Evolutionary conservation across 805 yeast species (phyloP).

Genomic region (Wickerhamomyces chaumierensis): DNA sequence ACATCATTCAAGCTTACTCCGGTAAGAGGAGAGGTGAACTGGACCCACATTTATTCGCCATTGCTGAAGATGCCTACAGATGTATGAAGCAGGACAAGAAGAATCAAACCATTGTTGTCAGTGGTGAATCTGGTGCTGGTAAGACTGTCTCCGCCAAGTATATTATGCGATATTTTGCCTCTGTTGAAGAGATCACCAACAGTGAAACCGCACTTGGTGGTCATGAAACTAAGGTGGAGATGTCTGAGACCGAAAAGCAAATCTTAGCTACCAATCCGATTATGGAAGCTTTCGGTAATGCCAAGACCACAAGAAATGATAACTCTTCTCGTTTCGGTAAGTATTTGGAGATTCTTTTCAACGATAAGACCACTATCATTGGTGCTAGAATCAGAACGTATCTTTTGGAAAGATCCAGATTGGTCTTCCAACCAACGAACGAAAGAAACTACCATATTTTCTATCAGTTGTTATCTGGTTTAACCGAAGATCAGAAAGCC

Average conservation of each 20-base stretch:
- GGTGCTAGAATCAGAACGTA: slow-evolving; percentile 95
- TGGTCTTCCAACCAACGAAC: slow-evolving; percentile 82
- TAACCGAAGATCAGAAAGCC: slow-evolving; percentile 38
- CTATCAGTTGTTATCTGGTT: slow-evolving; percentile 78
- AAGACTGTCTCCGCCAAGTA: slow-evolving; percentile 95
- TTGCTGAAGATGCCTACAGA: slow-evolving; percentile 94
- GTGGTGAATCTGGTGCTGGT: slow-evolving; percentile 99
- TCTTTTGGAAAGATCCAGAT: slow-evolving; percentile 82
- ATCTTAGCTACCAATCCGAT: slow-evolving; percentile 94
- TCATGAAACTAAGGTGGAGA: slow-evolving; percentile 37
- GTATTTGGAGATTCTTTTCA: slow-evolving; percentile 83
- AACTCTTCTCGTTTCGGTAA: slow-evolving; percentile 97
- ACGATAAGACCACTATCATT: slow-evolving; percentile 61
- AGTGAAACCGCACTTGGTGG: slow-evolving; percentile 26
- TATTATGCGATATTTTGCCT: slow-evolving; percentile 94
- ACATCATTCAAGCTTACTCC: slow-evolving; percentile 89
- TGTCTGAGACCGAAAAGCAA: slow-evolving; percentile 88
- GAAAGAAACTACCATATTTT: slow-evolving; percentile 95
- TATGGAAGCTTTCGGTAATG: slow-evolving; percentile 98
- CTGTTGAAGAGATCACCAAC: slow-evolving; percentile 53
- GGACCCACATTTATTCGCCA: slow-evolving; percentile 95
- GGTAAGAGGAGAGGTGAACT: slow-evolving; percentile 89
- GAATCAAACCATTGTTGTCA: slow-evolving; percentile 92
- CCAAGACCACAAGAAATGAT: slow-evolving; percentile 93
- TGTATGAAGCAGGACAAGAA: slow-evolving; percentile 79